Percentiles rank a stretch among this genome's conserved stretches.
phyloP scores from a whole-genome alignment of 2,329 filamentous ascomycete species.

The Fusarium foetens region DNA sequence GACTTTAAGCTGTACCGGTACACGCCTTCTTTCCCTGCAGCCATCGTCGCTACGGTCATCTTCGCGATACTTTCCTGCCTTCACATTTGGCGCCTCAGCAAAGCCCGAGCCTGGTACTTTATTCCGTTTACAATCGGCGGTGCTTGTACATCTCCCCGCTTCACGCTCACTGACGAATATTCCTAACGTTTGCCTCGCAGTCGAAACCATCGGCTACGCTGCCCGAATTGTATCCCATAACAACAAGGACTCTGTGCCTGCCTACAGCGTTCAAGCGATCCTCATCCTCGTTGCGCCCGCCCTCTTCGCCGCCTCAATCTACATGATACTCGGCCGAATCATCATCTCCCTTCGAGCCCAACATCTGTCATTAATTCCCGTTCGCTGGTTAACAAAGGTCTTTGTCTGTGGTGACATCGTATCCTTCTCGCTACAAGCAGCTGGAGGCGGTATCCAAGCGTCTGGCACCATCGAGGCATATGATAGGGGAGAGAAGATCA shows the following conservation, averaged over 20 bases:
- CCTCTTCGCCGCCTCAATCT: neutral
- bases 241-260: neutral
- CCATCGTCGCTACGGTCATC: fast-evolving
- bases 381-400: neutral
- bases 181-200: neutral
- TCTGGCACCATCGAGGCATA: neutral
- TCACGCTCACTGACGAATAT: neutral
- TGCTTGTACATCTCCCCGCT: neutral
- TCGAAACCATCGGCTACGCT: neutral
- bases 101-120: neutral
- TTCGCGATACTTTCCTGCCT: neutral
- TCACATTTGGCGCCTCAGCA: neutral
- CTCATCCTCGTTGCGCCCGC: neutral
- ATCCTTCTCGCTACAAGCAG: neutral
- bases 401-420: neutral
- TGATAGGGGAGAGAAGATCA: constrained; percentile 54
- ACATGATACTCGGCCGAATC: neutral
- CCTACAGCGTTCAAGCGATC: neutral
- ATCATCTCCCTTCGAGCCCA: neutral
- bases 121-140: neutral
- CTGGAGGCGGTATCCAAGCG: neutral
- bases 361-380: neutral
- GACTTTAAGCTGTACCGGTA: neutral
- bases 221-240: neutral
- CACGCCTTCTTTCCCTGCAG: neutral